These are phyloP conservation scores for Cordyceps farinosa DNA, from an alignment of 2,329 filamentous ascomycete species.

Conservation along the genomic window DNA sequence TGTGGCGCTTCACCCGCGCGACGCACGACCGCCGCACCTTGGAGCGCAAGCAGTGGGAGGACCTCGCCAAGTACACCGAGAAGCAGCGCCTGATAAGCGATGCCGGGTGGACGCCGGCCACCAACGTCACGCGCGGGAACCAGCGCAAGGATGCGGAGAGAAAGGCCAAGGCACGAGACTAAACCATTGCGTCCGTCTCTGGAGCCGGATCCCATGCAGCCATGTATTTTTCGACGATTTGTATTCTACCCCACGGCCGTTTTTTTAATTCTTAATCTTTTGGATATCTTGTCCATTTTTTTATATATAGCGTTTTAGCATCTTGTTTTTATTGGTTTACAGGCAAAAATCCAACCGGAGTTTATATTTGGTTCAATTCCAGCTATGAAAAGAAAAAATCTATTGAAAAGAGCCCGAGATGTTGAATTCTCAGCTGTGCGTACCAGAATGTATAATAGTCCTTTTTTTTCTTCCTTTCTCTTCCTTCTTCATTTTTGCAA, in stretches of 20 bases:
- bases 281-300: background rate
- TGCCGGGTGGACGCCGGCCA: constrained; percentile 3
- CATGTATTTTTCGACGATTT: background rate
- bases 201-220: background rate
- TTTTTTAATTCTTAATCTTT: background rate
- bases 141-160: constrained; percentile 37
- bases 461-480: background rate
- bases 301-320: background rate
- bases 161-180: constrained; percentile 19
- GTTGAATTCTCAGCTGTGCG: constrained; percentile 4
- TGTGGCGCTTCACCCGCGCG: constrained; percentile 71
- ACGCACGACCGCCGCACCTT: constrained; percentile 60
- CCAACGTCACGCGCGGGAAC: constrained; percentile 33
- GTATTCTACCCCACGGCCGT: background rate
- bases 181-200: background rate
- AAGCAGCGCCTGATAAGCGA: constrained; percentile 18
- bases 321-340: background rate
- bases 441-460: background rate
- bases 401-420: background rate
- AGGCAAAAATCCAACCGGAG: background rate
- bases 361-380: background rate
- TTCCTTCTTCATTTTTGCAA: background rate
- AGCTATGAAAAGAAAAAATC: background rate
- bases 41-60: constrained; percentile 66
- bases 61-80: constrained; percentile 57